Evolutionary conservation across 345 rosid genomes (phyloP), one percentile per base, ranked within the genome.

Genomic region (Populus ilicifolia): DNA sequence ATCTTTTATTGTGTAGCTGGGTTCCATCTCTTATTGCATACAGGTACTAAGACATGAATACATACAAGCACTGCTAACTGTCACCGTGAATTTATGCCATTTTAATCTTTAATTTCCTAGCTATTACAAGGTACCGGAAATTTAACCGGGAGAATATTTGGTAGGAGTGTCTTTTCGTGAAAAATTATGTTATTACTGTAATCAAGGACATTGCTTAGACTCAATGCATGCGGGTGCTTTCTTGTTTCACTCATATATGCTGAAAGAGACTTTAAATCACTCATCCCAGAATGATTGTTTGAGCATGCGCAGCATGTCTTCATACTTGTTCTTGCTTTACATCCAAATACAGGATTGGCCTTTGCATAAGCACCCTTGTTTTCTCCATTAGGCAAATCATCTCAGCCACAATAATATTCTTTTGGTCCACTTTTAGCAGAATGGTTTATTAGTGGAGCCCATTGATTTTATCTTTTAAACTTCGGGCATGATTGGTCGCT

Each of bases 231-330:
- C 38, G 73, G 82, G 82, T 79, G 38, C 65, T 67, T 66, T 79
- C 75, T 61, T 66, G 77, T 75, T 33, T 78, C 77, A 74, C 33
- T 78, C 73, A 69, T 67, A 44, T 73, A 70, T 85, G 76, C 76
- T 71, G 56, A 84, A 84, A 85, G 80, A 70, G 81, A 43, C 74
- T 77, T 82, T 81, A 65, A 80, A 66, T 77, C 80, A 80, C 70
- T 83, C 68, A 79, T 73, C 69, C 72, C 82, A 79, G 17, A 83
- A 82, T 89, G 67, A 84, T 84, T 85, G 77, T 76, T 77, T 77
- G 74, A 83, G 92, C 89, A 85, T 74, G 91, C 90, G 13, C 76
- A 81, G 80, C 86, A 50, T 80, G 85, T 82, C 77, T 71, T 84
- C 84, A 80, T 86, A 21, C 81, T 85, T 79, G 74, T 77, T 81